Conservation (phyloP, 139 green algal species). For the Medakamo hakoo region DNA sequence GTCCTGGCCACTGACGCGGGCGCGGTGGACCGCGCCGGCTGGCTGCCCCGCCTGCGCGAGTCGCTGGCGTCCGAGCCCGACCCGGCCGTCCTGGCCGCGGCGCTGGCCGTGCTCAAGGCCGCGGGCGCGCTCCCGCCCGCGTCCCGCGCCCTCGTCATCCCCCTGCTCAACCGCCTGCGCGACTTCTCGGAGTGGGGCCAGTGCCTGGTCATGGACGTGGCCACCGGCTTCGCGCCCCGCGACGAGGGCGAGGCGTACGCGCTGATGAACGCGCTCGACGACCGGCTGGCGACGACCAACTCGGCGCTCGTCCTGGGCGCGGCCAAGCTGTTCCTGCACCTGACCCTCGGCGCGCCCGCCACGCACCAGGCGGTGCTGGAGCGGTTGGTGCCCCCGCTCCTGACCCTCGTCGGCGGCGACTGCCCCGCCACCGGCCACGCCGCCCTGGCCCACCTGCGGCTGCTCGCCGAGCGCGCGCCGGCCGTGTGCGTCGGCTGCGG, state of each 20-base stretch:
- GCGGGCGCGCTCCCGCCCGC: slow-evolving; percentile 3
- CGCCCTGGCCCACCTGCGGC: background rate
- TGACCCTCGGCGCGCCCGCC: slow-evolving; percentile 57
- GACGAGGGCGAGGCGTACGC: slow-evolving; percentile 53
- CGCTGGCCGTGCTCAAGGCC: slow-evolving; percentile 30
- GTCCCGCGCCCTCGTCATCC: background rate
- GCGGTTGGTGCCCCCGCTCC: background rate
- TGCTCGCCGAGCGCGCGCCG: background rate
- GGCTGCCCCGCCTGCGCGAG: slow-evolving; percentile 26
- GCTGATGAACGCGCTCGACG: slow-evolving; percentile 69
- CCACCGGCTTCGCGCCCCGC: slow-evolving; percentile 30
- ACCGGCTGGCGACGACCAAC: slow-evolving; percentile 54
- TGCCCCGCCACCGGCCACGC: background rate
- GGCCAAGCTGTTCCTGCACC: slow-evolving; percentile 59
- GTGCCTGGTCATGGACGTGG: slow-evolving; percentile 59
- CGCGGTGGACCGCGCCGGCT: slow-evolving; percentile 18
- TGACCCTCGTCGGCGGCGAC: background rate
- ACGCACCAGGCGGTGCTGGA: slow-evolving; percentile 57
- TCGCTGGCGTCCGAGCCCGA: slow-evolving; percentile 39
- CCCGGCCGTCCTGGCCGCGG: slow-evolving; percentile 51
- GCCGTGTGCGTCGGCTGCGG: background rate
- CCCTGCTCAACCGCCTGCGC: slow-evolving; percentile 7
- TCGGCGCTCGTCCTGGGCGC: slow-evolving; percentile 56
- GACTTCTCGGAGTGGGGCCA: slow-evolving; percentile 70
- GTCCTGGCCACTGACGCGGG: slow-evolving; percentile 34